Base-by-base conservation (phyloP, 176 grass and related monocot genomes). In the Urochloa ruziziensis region DNA sequence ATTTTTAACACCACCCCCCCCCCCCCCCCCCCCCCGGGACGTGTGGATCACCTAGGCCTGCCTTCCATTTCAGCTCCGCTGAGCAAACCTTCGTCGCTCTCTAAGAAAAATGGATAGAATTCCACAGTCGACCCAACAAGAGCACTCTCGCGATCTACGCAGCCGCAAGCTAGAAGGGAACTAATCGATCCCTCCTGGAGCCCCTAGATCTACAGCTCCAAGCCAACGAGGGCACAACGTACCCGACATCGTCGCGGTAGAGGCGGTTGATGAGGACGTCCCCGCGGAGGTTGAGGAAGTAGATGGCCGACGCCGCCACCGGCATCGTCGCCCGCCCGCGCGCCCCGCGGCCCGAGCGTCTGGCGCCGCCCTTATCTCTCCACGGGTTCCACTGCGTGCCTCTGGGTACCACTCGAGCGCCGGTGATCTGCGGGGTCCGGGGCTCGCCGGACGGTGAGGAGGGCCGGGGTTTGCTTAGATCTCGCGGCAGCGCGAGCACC, bases 261-360 rank as follows among this genome's bases (percentile, higher is more conserved):
- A 97, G 94, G 82, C 94, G 94, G 86, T 97, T 97, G 94, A 97
- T 97, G 73, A 97, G 91, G 62, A 97, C 94, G 78, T 97, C 94
- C 74, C 94, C 94, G 10, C 94, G 91, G 63, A 97, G 91, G 84
- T 97, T 97, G 65, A 97, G 90, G 82, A 97, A 97, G 82, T 97
- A 97, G 67, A 97, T 91, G 58, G 94, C 94, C 32, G 94, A 97
- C 76, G 94, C 94, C 79, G 94, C 91, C 74, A 97, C 94, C 75
- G 94, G 91, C 94, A 97, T 97, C 94, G 90, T 90, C 78, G 67
- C 88, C 88, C 62, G 70, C 77, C 78, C 59, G 52, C 21, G 52
- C 52, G 66, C 83, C 46, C 65, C n/a, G 73, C 73, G 56, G 59
- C 84, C 32, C 66, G 66, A 90, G 64, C 72, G 63, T 12, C 79